Conservation (phyloP, 2,329 filamentous ascomycete genomes). For the Alternaria panax region DNA sequence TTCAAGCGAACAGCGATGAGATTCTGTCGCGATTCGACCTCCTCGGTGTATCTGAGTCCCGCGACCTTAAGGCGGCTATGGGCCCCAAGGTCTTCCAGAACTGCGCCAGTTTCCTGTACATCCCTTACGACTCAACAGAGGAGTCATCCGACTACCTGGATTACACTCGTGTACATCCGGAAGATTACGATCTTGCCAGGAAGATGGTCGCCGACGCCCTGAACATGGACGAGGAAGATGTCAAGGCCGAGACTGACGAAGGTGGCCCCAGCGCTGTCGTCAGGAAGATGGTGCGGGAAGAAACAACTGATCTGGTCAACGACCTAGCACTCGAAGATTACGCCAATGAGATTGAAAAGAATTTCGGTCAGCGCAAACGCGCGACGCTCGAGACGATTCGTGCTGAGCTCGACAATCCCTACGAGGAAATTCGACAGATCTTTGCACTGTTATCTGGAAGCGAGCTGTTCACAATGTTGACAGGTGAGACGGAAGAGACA, state of each 20-base stretch:
- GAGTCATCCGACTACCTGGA: slow-evolving; percentile 89
- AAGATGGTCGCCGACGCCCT: slow-evolving; percentile 99
- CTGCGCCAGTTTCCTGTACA: slow-evolving; percentile 92
- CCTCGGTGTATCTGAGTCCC: slow-evolving; percentile 78
- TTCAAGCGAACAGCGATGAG: slow-evolving; percentile 87
- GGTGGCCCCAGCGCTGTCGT: slow-evolving; percentile 90
- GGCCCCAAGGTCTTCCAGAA: slow-evolving; percentile 94
- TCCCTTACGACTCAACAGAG: slow-evolving; percentile 85
- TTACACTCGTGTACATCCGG: slow-evolving; percentile 95
- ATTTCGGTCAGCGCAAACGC: slow-evolving; percentile 92
- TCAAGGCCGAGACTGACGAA: slow-evolving; percentile 91
- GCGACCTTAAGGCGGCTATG: slow-evolving; percentile 59
- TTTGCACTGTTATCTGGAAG: slow-evolving; percentile 75
- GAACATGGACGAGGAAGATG: slow-evolving; percentile 96
- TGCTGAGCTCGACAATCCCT: slow-evolving; percentile 88
- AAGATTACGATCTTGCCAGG: slow-evolving; percentile 96
- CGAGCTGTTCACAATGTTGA: slow-evolving; percentile 95
- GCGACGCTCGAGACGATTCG: slow-evolving; percentile 96
- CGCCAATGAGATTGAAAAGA: slow-evolving; percentile 90
- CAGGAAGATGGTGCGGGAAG: slow-evolving; percentile 91
- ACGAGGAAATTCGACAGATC: slow-evolving; percentile 88
- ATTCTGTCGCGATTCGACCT: slow-evolving; percentile 87
- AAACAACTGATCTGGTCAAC: slow-evolving; percentile 93
- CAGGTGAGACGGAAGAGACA: slow-evolving; percentile 86
- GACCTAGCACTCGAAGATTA: slow-evolving; percentile 97